Conservation (phyloP, 2,329 filamentous ascomycete species). For the Microdochium bolleyi region DNA sequence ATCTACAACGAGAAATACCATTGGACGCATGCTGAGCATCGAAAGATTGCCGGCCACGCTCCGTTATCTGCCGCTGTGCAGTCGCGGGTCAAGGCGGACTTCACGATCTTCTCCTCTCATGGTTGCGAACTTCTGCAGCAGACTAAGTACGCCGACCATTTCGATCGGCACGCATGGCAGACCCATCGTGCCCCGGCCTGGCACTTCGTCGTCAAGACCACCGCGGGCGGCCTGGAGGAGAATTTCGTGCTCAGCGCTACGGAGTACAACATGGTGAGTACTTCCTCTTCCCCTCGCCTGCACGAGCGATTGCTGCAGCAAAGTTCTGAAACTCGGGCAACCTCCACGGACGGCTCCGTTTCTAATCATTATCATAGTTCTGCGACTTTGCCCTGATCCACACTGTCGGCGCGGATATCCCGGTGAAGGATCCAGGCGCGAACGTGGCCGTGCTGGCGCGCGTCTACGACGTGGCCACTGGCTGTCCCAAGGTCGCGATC, state of each 20-base stretch:
- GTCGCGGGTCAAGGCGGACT: neutral
- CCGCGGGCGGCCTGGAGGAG: neutral
- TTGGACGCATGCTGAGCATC: neutral
- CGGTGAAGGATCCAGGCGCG: neutral
- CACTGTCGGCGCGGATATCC: neutral
- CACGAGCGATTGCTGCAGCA: too few relatives aligned
- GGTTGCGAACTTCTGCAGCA: neutral
- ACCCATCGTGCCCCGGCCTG: neutral
- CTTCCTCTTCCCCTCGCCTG: too few relatives aligned
- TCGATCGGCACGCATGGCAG: neutral
- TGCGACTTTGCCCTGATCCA: neutral
- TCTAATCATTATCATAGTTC: neutral
- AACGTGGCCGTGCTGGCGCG: neutral
- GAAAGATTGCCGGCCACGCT: neutral
- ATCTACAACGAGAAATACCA: neutral
- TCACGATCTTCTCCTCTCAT: neutral
- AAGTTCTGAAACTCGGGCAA: too few relatives aligned
- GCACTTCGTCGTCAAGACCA: neutral
- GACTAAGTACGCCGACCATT: neutral
- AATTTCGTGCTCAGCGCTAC: neutral
- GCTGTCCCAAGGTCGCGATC: neutral
- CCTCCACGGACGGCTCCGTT: neutral
- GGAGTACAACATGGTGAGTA: neutral
- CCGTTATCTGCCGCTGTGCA: neutral
- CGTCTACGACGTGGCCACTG: neutral